Evolutionary conservation across 352 stramenopile genomes (phyloP), one percentile per base, ranked within the genome.

Genomic region (Globisporangium apiculatum): DNA sequence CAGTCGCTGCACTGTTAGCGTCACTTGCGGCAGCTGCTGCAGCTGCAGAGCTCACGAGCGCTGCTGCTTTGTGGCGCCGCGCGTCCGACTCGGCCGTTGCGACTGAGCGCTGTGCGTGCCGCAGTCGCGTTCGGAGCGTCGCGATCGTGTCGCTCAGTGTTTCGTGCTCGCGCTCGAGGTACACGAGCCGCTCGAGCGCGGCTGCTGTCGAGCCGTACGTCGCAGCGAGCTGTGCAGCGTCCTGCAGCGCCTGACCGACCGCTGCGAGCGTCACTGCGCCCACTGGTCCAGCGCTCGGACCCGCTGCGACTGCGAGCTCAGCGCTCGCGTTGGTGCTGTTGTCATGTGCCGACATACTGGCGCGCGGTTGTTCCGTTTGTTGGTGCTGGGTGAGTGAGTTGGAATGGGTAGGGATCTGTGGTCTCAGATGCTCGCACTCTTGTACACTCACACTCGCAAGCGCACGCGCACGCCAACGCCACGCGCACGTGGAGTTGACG

Each of bases 171-270:
- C 48, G 67, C 54, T 69, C 68, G 37, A 76, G 71, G 59, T 61
- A 54, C 12, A 68, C 65, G 15, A 79, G 59, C 0, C 58, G 62
- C 40, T 61, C 57, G 47, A 61, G 64, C 41, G 71, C 71, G 0
- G 65, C 65, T 4, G 51, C 42, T 41, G 66, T 74, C 43, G 67
- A 72, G 3, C 71, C 71, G 48, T 76, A 79, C 42, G 51, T 62
- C 14, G 55, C 54, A 35, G 66, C 60, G 38, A 78, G 66, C 57
- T 65, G 60, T 55, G 72, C 70, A n/a, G 69, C 67, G 53, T 78
- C 70, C 48, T 63, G 64, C 52, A 75, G 51, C 48, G 71, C 52
- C 31, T 65, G 46, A 46, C 63, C 50, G 45, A 78, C 57, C 31
- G 50, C 53, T 15, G 65, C 40, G 31, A 75, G 31, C 50, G 62